Conservation (phyloP, 106 monocot species). For the Ottelia alismoides region DNA sequence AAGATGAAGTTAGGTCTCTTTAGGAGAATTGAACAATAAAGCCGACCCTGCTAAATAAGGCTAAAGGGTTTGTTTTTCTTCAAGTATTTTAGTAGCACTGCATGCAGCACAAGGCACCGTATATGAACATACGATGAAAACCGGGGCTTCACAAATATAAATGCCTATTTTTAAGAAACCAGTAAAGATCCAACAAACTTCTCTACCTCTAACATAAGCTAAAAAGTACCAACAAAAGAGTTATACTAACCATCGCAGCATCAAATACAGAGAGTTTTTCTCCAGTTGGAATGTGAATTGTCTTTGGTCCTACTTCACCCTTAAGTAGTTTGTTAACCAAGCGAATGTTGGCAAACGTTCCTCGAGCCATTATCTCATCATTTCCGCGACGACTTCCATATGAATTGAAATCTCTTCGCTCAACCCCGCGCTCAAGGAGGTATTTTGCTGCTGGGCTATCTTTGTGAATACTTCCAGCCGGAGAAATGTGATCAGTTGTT, state of each 20-base stretch:
- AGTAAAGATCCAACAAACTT: no score
- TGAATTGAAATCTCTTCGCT: constrained; percentile 22
- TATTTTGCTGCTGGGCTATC: constrained; percentile 26
- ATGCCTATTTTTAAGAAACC: no score
- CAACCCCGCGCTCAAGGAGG: constrained; percentile 18
- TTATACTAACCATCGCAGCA: constrained; percentile 23
- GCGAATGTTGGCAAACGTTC: constrained; percentile 26
- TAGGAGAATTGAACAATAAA: no score
- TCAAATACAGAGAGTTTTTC: constrained; percentile 25
- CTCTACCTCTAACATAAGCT: no score
- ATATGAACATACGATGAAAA: no score
- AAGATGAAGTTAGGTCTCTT: no score
- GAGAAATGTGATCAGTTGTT: constrained; percentile 27
- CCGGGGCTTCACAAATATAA: no score
- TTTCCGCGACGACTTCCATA: constrained; percentile 29
- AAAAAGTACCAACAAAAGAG: no score
- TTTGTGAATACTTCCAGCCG: constrained; percentile 30
- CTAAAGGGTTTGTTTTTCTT: no score
- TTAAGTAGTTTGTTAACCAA: constrained; percentile 21
- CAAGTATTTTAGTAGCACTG: no score
- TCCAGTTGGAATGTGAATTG: constrained; percentile 21
- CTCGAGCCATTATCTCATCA: constrained; percentile 25
- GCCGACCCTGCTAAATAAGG: no score
- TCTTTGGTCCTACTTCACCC: constrained; percentile 25
- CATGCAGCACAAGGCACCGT: no score